These are phyloP conservation scores for Globisporangium polare DNA, from an alignment of 352 stramenopile genomes.

Conservation along the genomic window DNA sequence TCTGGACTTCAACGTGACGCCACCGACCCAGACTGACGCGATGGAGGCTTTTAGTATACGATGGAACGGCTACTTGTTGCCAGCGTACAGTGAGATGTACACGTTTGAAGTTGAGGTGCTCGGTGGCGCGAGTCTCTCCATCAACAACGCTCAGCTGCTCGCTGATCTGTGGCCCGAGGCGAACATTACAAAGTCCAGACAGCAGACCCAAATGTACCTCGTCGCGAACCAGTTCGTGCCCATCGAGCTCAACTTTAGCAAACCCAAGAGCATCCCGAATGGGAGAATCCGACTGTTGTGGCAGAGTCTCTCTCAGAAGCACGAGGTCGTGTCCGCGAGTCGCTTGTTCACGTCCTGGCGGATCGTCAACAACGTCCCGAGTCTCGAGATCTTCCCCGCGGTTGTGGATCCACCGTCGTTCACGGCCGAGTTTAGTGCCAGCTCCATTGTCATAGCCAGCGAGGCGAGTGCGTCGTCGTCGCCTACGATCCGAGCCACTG, in stretches of 20 bases:
- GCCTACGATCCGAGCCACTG: constrained; percentile 12
- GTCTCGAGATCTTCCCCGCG: constrained; percentile 34
- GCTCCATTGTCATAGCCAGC: background rate
- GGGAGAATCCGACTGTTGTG: constrained; percentile 41
- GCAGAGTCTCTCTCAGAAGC: constrained; percentile 46
- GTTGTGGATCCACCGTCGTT: constrained; percentile 28
- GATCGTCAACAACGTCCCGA: constrained; percentile 54
- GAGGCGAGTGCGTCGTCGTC: background rate
- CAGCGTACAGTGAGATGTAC: constrained; percentile 52
- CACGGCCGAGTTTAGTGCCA: constrained; percentile 28
- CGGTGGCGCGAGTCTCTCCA: constrained; percentile 28
- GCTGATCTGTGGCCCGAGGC: constrained; percentile 21
- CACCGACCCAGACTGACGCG: constrained; percentile 29
- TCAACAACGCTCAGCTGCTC: constrained; percentile 19
- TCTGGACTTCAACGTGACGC: constrained; percentile 42
- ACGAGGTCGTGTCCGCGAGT: constrained; percentile 35
- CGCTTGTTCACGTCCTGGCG: constrained; percentile 48
- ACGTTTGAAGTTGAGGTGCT: constrained; percentile 38
- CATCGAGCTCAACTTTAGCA: constrained; percentile 51
- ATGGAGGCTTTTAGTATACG: constrained; percentile 51
- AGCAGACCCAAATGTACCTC: constrained; percentile 19
- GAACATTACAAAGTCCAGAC: constrained; percentile 8
- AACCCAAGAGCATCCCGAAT: constrained; percentile 27
- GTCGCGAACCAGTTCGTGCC: constrained; percentile 33
- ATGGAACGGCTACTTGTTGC: constrained; percentile 51